A percentile compares a stretch with the other conserved stretches of the same genome.
Evolutionary conservation across 805 yeast genomes (phyloP).

Genomic region (Yarrowia deformans): DNA sequence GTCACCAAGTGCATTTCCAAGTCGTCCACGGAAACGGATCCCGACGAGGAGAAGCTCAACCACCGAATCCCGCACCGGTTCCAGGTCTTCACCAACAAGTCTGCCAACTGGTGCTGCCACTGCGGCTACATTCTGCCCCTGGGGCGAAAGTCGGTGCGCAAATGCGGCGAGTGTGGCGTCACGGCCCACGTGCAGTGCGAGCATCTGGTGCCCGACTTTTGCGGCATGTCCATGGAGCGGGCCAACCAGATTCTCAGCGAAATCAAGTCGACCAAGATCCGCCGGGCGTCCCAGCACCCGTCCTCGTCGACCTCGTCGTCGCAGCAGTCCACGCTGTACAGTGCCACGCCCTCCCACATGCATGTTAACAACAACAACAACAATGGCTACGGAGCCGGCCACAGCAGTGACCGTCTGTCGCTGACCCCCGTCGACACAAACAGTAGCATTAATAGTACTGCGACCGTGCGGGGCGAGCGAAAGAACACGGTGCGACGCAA

Average conservation of each 20-base stretch:
- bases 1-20: slow-evolving; percentile 83
- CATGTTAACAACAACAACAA: neutral
- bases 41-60: slow-evolving; percentile 82
- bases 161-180: slow-evolving; percentile 87
- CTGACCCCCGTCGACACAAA: slow-evolving; percentile 33
- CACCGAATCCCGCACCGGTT: slow-evolving; percentile 98
- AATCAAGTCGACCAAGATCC: slow-evolving; percentile 72
- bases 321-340: slow-evolving; percentile 36
- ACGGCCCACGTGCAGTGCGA: slow-evolving; percentile 94
- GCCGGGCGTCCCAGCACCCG: slow-evolving; percentile 45
- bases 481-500: slow-evolving; percentile 47
- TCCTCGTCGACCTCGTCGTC: neutral
- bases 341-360: slow-evolving; percentile 42
- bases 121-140: slow-evolving; percentile 97
- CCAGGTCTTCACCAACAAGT: slow-evolving; percentile 88
- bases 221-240: slow-evolving; percentile 98
- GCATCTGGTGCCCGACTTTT: slow-evolving; percentile 95
- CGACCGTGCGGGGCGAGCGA: slow-evolving; percentile 38
- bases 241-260: slow-evolving; percentile 88
- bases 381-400: neutral
- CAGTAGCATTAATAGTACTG: slow-evolving; percentile 35
- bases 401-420: slow-evolving; percentile 11
- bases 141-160: slow-evolving; percentile 91
- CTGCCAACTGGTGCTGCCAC: slow-evolving; percentile 99
- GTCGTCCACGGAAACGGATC: slow-evolving; percentile 67